Base-by-base conservation (phyloP, 257 asterid genomes). In the Echium plantagineum region DNA sequence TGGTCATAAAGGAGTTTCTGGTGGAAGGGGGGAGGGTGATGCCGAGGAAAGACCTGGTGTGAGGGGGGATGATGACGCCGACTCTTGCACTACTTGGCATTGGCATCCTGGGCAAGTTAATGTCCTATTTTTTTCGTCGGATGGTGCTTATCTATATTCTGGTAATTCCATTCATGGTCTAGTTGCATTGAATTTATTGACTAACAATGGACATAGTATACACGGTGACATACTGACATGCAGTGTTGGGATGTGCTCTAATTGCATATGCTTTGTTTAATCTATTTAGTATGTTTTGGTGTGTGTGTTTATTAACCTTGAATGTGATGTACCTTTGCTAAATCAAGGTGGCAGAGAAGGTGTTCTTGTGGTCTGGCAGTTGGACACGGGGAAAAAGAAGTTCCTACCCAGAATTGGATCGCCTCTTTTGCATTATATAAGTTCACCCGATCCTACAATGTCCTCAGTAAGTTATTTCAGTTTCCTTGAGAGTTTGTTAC, bases 341-440 rank as follows among this genome's bases (percentile, higher is more conserved):
- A 32, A 65, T 70, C 53, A 74, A 89, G 98, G 98, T 74, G 98
- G 98, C 63, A 79, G 63, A 71, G 98, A 93, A 78, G 98, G 98
- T 42, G 98, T 89, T 73, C 79, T 93, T 60, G 98, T 93, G 69
- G 89, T 83, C 59, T 89, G 98, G 97, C 98, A 89, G 84, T 69
- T 93, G 59, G 98, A 86, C 64, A 84, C 96, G 12, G 97, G 97
- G 69, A 93, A 83, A 79, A 86, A 86, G 65, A 89, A 74, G 57
- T 89, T 86, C 61, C 82, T 82, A 64, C 96, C 98, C 2, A 82
- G 98, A 61, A 82, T 93, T 60, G 98, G 97, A 65, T 81, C 96
- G 20, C 94, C 94, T 13, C 85, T 93, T 71, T 47, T 81, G 64
- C 75, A 83, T 73, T 84, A 76, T 71, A 74, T 74, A 62, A 78